Conservation (phyloP, 331 rosid genomes). For the Rhamnella rubrinervis region DNA sequence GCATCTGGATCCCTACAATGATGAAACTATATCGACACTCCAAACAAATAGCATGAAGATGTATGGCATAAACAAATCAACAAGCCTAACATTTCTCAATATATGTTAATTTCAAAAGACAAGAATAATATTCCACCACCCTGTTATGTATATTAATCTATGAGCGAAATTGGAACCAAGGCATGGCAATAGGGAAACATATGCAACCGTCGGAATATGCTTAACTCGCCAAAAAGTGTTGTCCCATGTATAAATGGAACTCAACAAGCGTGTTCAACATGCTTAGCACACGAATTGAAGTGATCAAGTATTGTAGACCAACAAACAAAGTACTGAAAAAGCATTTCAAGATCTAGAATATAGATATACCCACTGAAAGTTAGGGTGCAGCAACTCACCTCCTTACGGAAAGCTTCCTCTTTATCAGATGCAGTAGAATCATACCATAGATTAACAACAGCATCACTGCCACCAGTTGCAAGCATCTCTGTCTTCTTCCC, state of each 20-base stretch:
- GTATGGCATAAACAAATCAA: too few species aligned
- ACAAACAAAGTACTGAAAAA: neutral
- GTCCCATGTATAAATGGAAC: neutral
- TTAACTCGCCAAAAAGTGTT: neutral
- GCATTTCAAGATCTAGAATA: neutral
- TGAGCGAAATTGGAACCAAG: neutral
- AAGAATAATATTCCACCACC: neutral
- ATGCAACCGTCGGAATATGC: neutral
- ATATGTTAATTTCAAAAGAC: neutral
- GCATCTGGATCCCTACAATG: neutral
- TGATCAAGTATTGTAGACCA: neutral
- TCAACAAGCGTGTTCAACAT: too few species aligned
- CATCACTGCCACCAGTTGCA: constrained; percentile 95
- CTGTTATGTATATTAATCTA: too few species aligned
- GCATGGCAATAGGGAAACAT: neutral
- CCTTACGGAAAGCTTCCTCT: constrained; percentile 79
- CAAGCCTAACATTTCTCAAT: neutral
- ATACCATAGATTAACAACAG: constrained; percentile 78
- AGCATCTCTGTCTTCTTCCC: constrained; percentile 90
- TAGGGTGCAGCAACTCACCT: constrained; percentile 40
- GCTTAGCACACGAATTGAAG: too few species aligned
- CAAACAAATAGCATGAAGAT: too few species aligned
- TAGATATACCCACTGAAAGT: neutral
- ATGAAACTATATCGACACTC: too few species aligned
- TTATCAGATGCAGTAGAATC: constrained; percentile 88